Evolutionary conservation across 352 stramenopile species (phyloP), one percentile per base, ranked within the genome.

Genomic region (Phytopythium kandeliae): DNA sequence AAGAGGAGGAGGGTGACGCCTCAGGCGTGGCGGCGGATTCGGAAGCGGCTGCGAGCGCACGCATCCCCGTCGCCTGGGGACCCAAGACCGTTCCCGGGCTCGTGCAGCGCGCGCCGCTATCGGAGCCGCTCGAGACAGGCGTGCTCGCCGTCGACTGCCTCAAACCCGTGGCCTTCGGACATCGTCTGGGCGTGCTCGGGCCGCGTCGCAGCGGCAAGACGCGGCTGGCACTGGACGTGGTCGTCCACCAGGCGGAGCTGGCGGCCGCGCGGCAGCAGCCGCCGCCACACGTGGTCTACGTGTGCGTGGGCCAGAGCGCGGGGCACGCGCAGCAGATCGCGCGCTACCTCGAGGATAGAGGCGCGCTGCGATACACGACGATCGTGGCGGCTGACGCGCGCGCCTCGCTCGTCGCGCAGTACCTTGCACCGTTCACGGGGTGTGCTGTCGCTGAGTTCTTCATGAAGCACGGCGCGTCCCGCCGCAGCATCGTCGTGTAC

Each of bases 351-450:
- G 51, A 67, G 22, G 48, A 74, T 24, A 72, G 65, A 0, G 73
- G 59, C 21, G 63, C 67, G 4, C 31, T 90, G 13, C 50, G 60
- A 25, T 45, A 88, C 64, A 83, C 69, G 49, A 92, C 81, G n/a
- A 62, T 92, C 44, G 62, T 92, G 10, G 74, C 78, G 3, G 67
- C 78, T 0, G 74, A 71, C 43, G 74, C 89, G 44, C 74, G 72
- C 36, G 73, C 86, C 54, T 86, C 78, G 58, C 63, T 74, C 28
- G 80, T 90, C 50, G 57, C 83, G 70, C 81, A 92, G 65, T 92
- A 88, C 63, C 62, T 92, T 37, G 67, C 81, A 46, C 81, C 81
- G n/a, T 92, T 92, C 55, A 72, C 75, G 0, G 81, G 81, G n/a
- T 89, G 76, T 46, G 73, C 77, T 2, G 55, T 92, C 30, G 78